Evolutionary conservation across 805 yeast genomes (phyloP).

Genomic region (Ascoidea tarda): DNA sequence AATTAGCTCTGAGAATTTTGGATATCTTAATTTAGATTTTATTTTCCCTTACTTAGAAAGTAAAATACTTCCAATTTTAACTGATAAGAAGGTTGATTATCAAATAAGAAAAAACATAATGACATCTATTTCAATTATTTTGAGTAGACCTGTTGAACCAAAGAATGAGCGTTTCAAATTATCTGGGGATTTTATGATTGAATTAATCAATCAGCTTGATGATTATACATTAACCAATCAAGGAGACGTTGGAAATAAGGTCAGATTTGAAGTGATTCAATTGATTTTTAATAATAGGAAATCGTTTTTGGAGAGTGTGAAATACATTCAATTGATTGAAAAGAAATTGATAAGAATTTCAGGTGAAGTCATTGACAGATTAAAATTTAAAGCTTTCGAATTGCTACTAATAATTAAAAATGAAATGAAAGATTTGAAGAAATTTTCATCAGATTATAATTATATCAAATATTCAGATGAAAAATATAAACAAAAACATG

Average conservation of each 20-base stretch:
- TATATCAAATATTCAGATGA: slow-evolving; percentile 1
- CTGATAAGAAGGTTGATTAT: slow-evolving; percentile 17
- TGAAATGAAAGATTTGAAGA: neutral
- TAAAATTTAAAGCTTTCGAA: slow-evolving; percentile 28
- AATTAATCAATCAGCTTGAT: slow-evolving; percentile 31
- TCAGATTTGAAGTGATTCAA: slow-evolving; percentile 37
- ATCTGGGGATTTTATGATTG: slow-evolving; percentile 6
- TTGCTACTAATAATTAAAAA: slow-evolving; percentile 19
- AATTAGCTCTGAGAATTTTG: slow-evolving; percentile 23
- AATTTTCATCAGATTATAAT: slow-evolving; percentile 1
- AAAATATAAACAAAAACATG: slow-evolving; percentile 1
- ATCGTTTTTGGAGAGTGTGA: slow-evolving; percentile 5
- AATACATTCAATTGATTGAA: slow-evolving; percentile 13
- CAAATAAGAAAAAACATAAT: slow-evolving; percentile 11
- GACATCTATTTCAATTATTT: slow-evolving; percentile 7
- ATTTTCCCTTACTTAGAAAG: slow-evolving; percentile 8
- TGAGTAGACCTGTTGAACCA: slow-evolving; percentile 6
- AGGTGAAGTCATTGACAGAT: slow-evolving; percentile 47
- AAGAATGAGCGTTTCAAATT: slow-evolving; percentile 5
- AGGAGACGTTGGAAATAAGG: slow-evolving; percentile 86
- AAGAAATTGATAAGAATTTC: slow-evolving; percentile 36
- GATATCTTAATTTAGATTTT: slow-evolving; percentile 11
- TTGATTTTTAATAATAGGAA: slow-evolving; percentile 21
- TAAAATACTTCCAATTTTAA: slow-evolving; percentile 16
- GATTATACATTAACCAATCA: slow-evolving; percentile 70